phyloP scores from a whole-genome alignment of 2,329 filamentous ascomycete species.

The Cercospora sp. region DNA sequence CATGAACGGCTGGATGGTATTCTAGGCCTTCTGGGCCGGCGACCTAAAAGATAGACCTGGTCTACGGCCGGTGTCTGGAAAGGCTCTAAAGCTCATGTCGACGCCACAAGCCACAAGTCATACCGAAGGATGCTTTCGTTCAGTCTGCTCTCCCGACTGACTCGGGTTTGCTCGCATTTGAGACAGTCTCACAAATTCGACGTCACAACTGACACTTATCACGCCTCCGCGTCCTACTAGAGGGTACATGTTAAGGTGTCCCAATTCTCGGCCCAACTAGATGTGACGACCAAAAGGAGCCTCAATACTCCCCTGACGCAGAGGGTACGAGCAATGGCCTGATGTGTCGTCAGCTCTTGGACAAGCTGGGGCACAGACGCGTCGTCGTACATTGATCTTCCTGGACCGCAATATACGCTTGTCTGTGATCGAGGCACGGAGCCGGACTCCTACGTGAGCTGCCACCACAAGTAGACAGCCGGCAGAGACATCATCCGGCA shows the following conservation, averaged over 20 bases:
- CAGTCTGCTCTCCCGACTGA: neutral
- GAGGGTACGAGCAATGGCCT: neutral
- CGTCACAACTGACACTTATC: constrained; percentile 3
- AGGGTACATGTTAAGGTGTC: neutral
- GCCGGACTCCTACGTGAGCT: neutral
- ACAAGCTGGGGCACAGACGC: neutral
- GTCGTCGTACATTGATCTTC: neutral
- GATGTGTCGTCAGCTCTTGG: neutral
- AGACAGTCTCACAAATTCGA: neutral
- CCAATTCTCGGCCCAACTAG: neutral
- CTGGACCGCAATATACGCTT: neutral
- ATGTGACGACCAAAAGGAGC: neutral
- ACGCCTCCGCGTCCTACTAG: neutral
- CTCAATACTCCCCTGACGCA: neutral
- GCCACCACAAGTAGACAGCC: neutral
- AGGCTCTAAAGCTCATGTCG: neutral
- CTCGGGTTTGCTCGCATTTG: neutral
- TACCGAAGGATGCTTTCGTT: neutral
- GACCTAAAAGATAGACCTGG: constrained; percentile 5
- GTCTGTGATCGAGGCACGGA: neutral
- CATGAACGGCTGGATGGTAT: neutral
- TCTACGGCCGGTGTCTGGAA: neutral
- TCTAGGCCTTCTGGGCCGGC: constrained; percentile 4
- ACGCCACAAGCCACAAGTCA: neutral
- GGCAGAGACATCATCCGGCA: neutral